Percentiles rank a stretch among this genome's conserved stretches.
phyloP scores from a whole-genome alignment of 2,329 filamentous ascomycete species.

The Stemphylium beticola region DNA sequence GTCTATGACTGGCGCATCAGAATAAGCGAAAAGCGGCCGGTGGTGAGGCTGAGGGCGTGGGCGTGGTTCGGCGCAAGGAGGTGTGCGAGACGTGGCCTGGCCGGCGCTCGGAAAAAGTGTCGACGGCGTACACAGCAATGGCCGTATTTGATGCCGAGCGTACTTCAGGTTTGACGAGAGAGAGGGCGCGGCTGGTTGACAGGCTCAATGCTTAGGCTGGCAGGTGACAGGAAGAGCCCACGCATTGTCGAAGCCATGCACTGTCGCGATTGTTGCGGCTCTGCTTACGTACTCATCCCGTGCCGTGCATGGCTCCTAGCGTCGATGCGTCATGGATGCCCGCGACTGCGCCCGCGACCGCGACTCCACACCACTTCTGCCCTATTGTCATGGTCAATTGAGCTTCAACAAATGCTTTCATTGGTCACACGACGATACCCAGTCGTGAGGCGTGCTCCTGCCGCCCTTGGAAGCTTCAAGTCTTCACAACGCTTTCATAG shows the following conservation, averaged over 20 bases:
- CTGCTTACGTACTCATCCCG: conserved; percentile 14
- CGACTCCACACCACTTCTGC: conserved; percentile 5
- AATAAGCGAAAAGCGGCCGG: conserved; percentile 18
- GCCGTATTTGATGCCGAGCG: conserved; percentile 3
- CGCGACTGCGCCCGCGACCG: background rate
- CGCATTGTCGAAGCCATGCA: conserved; percentile 13
- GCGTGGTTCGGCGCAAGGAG: conserved; percentile 32
- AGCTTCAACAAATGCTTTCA: conserved; percentile 38
- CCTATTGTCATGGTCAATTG: conserved; percentile 31
- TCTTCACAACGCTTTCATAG: conserved; percentile 18
- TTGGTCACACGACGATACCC: conserved; percentile 38
- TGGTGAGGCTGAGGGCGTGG: conserved; percentile 19
- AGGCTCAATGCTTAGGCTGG: conserved; percentile 15
- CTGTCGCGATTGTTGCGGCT: conserved; percentile 12
- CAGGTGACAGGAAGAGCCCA: conserved; percentile 28
- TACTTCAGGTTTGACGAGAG: background rate
- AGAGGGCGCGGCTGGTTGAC: conserved; percentile 4
- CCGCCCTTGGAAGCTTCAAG: conserved; percentile 7
- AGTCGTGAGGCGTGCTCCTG: conserved; percentile 24
- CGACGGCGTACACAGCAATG: conserved; percentile 11
- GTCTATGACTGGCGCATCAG: conserved; percentile 46
- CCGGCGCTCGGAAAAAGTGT: conserved; percentile 28
- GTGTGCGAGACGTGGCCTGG: conserved; percentile 42
- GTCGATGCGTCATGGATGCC: conserved; percentile 18
- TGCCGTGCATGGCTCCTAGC: conserved; percentile 12